Base-by-base conservation (phyloP, 441 rosid species). In the Iberis amara region DNA sequence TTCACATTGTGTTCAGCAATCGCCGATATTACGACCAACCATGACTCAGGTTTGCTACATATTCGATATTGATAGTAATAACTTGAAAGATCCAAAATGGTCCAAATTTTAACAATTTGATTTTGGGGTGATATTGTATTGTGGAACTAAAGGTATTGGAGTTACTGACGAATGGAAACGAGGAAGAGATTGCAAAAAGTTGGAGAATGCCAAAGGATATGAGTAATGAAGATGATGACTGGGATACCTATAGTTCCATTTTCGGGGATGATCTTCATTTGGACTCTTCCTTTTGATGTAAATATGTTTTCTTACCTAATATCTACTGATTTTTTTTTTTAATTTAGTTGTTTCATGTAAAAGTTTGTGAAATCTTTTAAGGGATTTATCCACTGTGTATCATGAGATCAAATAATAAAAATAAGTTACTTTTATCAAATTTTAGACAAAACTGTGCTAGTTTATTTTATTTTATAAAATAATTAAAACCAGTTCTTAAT, bases 1-100 rank as follows among this genome's bases (percentile, higher is more conserved):
- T 57, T 83, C 88, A 36, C 78, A 73, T 43, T 91, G 98, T 14
- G 82, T 87, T 13, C 76, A 90, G 68, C 95, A 87, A 52, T 79
- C 94, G 2, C 77, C 96, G 0, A 56, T 66, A 4, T 79, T 79
- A 84, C 80, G 97, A 41, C 96, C 97, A 38, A 75, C 88, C 7
- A 90, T 84, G 92, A 90, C 77, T 31, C 87, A 86, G 76, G 96
- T 80, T 61, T 3, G 56, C 14, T 47, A 39, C 32, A 39, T 55
- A 35, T 41, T 28, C n/a, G n/a, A n/a, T 15, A 21, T 13, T 3
- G 27, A 13, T 24, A 1, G 0, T 24, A 18, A 5, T n/a, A 10
- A 1, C 6, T 0, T 38, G 38, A 24, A 8, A 7, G 4, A 39
- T 43, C 31, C 10, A 21, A 46, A 8, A 33, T 4, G 27, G 39